Evolutionary conservation across 1,284 basidiomycete genomes (phyloP).

Genomic region (Fomitopsis schrenkii): DNA sequence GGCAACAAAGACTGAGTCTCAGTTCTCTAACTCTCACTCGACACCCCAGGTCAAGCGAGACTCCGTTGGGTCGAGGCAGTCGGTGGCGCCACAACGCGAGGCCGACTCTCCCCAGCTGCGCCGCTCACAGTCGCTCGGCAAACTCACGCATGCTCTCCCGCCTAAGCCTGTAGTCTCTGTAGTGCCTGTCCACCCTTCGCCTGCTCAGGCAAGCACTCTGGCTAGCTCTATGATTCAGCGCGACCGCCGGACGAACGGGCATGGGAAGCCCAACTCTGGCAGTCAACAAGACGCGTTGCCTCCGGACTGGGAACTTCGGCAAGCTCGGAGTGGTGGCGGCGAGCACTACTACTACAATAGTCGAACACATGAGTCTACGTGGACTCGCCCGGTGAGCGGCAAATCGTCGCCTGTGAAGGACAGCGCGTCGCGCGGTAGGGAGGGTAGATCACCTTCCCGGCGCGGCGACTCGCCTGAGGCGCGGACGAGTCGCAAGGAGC

Average conservation of each 20-base stretch:
- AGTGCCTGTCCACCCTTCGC: constrained; percentile 51
- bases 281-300: constrained; percentile 40
- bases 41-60: constrained; percentile 17
- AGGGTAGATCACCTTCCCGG: constrained; percentile 13
- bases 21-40: constrained; percentile 10
- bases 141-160: constrained; percentile 61
- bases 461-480: constrained; percentile 11
- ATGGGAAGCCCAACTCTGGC: constrained; percentile 20
- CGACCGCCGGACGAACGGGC: constrained; percentile 32
- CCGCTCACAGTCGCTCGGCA: constrained; percentile 30
- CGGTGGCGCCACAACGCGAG: constrained; percentile 22
- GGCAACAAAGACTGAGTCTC: constrained; percentile 9
- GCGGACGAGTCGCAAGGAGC: constrained; percentile 11
- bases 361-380: constrained; percentile 54
- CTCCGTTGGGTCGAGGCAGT: constrained; percentile 9
- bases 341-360: constrained; percentile 58
- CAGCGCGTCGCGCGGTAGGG: constrained; percentile 9
- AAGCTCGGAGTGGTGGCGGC: constrained; percentile 41
- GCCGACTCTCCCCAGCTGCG: constrained; percentile 23
- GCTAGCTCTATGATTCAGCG: constrained; percentile 35
- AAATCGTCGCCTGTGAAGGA: constrained; percentile 23
- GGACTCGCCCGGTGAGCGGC: constrained; percentile 35
- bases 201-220: constrained; percentile 48
- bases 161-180: constrained; percentile 61
- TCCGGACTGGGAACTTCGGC: constrained; percentile 57